phyloP scores from a whole-genome alignment of 1,284 basidiomycete species.

The Cutaneotrichosporon spelunceum region DNA sequence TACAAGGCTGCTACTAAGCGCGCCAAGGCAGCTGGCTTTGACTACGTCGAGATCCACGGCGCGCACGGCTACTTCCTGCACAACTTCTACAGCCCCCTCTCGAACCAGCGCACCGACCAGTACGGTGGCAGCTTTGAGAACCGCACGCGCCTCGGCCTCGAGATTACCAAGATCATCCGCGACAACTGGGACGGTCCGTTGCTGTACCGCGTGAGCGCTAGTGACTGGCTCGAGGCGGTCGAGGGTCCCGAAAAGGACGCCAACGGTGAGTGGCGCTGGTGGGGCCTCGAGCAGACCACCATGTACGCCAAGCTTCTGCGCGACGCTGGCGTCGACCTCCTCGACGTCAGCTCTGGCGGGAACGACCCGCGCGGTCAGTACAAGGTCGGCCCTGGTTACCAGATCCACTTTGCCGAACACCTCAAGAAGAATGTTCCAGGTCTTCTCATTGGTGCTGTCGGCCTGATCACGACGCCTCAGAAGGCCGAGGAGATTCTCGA shows the following conservation, averaged over 20 bases:
- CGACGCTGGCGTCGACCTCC: slow-evolving; percentile 65
- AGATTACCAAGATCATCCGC: slow-evolving; percentile 59
- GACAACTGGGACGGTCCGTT: slow-evolving; percentile 66
- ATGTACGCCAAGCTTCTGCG: slow-evolving; percentile 60
- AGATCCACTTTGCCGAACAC: slow-evolving; percentile 68
- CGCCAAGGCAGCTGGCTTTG: slow-evolving; percentile 64
- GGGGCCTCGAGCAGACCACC: slow-evolving; percentile 70
- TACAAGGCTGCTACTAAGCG: slow-evolving; percentile 65
- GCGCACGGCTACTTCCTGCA: slow-evolving; percentile 67
- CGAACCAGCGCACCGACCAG: slow-evolving; percentile 65
- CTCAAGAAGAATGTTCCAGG: slow-evolving; percentile 64
- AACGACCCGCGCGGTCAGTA: slow-evolving; percentile 63
- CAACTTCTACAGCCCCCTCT: slow-evolving; percentile 65
- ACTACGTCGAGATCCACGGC: slow-evolving; percentile 76
- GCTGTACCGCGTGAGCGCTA: slow-evolving; percentile 69
- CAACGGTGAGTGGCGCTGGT: slow-evolving; percentile 55
- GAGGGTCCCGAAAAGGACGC: slow-evolving; percentile 44
- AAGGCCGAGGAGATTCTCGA: slow-evolving; percentile 67
- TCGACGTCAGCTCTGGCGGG: slow-evolving; percentile 69
- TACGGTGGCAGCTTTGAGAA: slow-evolving; percentile 75
- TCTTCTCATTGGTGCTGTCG: slow-evolving; percentile 65
- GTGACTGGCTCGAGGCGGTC: slow-evolving; percentile 67
- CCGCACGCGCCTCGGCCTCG: slow-evolving; percentile 65
- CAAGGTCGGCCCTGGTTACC: slow-evolving; percentile 60
- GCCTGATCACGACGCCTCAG: slow-evolving; percentile 64